Percentiles rank a stretch among this genome's conserved stretches.
Conservation (phyloP, 805 yeast species). For the Ogataea trehaloabstinens region DNA sequence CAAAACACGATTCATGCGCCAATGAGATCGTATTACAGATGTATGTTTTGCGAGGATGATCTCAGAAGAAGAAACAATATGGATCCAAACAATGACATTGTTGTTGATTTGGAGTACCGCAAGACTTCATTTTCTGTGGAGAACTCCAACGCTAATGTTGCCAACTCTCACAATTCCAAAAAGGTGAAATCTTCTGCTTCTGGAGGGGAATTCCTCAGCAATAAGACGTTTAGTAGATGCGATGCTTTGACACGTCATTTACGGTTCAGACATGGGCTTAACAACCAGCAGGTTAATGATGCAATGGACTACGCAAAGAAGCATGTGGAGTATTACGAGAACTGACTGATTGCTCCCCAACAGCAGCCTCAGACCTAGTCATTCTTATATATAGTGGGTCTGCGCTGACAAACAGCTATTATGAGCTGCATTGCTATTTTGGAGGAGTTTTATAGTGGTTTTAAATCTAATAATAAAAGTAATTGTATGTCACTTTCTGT, state of each 20-base stretch:
- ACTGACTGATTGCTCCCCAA: conserved; percentile 12
- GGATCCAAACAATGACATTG: conserved; percentile 47
- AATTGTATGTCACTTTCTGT: too few species aligned
- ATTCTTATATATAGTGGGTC: background rate
- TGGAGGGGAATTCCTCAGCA: conserved; percentile 29
- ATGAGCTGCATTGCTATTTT: too few species aligned
- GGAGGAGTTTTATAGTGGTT: too few species aligned
- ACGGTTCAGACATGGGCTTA: conserved; percentile 81
- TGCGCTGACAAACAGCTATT: too few species aligned
- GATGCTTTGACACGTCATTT: conserved; percentile 95
- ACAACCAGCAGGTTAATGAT: conserved; percentile 63
- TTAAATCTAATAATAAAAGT: too few species aligned
- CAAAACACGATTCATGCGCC: conserved; percentile 95
- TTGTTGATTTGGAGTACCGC: conserved; percentile 26
- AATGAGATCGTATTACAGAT: conserved; percentile 79
- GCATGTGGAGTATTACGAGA: conserved; percentile 60
- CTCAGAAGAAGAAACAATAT: conserved; percentile 44
- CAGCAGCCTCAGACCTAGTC: background rate
- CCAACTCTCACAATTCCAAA: conserved; percentile 34
- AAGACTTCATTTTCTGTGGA: conserved; percentile 25
- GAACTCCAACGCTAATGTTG: conserved; percentile 28
- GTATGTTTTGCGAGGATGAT: conserved; percentile 80
- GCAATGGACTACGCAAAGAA: conserved; percentile 75
- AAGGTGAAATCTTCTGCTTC: conserved; percentile 34
- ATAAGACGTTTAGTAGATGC: conserved; percentile 84